A percentile compares a stretch with the other conserved stretches of the same genome.
Conservation (phyloP, 139 green algal genomes). For the Diplosphaera chodatii region DNA sequence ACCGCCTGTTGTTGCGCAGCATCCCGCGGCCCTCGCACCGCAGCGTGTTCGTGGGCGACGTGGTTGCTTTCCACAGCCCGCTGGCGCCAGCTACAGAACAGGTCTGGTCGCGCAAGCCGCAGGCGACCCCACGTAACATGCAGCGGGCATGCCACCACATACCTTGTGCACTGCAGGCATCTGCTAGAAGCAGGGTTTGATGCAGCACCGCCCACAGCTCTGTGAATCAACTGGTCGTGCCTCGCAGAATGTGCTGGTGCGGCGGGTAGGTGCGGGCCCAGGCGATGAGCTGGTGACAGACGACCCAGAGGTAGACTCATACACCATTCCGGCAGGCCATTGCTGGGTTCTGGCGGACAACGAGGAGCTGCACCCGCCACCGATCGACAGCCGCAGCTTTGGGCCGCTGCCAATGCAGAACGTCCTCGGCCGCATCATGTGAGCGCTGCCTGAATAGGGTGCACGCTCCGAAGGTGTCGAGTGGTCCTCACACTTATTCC, state of each 20-base stretch:
- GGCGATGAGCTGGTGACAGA: constrained; percentile 60
- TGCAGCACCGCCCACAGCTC: too few relatives aligned
- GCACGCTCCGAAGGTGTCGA: too few relatives aligned
- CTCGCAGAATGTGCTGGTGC: constrained; percentile 47
- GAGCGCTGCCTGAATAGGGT: too few relatives aligned
- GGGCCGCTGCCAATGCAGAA: constrained; percentile 41
- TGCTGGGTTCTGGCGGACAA: constrained; percentile 86
- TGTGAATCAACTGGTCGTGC: too few relatives aligned
- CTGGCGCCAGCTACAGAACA: constrained; percentile 7
- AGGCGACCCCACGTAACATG: too few relatives aligned
- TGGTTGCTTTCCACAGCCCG: constrained; percentile 53
- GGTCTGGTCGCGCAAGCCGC: too few relatives aligned
- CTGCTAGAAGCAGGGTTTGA: too few relatives aligned
- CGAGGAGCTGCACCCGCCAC: constrained; percentile 36
- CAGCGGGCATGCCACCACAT: too few relatives aligned
- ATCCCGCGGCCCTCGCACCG: constrained; percentile 37
- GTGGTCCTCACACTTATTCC: too few relatives aligned
- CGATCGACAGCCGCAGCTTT: constrained; percentile 59
- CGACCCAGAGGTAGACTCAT: constrained; percentile 12
- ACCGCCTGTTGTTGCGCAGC: constrained; percentile 53
- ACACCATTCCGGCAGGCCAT: constrained; percentile 38
- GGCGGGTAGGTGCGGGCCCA: constrained; percentile 66
- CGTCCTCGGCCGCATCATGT: constrained; percentile 41
- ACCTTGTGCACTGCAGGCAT: too few relatives aligned
- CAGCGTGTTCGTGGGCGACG: constrained; percentile 44